Percentiles rank a stretch among this genome's conserved stretches.
Conservation (phyloP, 192 early-diverging fungal species). For the Umbelopsis ramanniana region DNA sequence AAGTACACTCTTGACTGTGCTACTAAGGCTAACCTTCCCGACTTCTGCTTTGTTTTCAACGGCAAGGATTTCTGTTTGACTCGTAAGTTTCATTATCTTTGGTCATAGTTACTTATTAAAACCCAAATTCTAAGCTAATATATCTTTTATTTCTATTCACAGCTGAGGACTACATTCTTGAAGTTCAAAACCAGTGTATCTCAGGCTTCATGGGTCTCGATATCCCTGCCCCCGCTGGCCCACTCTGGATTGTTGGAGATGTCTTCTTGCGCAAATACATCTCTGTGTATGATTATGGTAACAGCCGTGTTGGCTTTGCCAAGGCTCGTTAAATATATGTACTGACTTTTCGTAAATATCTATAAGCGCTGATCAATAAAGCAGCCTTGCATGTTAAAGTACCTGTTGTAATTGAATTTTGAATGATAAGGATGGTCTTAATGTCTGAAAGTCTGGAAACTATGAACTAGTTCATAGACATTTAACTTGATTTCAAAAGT, state of each 20-base stretch:
- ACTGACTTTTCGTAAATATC: not conserved
- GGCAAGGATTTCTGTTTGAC: slow-evolving; percentile 60
- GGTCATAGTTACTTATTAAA: not conserved
- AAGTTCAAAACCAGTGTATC: slow-evolving; percentile 71
- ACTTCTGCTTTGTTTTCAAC: slow-evolving; percentile 71
- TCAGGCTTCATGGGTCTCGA: slow-evolving; percentile 93
- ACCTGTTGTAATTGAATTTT: too few relatives aligned
- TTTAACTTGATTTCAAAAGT: too few relatives aligned
- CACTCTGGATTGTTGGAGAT: slow-evolving; percentile 62
- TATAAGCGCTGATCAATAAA: too few relatives aligned
- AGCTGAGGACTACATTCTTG: slow-evolving; percentile 68
- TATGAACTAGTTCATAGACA: too few relatives aligned
- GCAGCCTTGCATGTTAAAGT: too few relatives aligned
- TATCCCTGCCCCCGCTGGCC: slow-evolving; percentile 63
- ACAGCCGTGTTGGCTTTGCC: slow-evolving; percentile 74
- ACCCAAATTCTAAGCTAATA: not conserved
- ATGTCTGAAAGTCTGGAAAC: too few relatives aligned
- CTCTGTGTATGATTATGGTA: slow-evolving; percentile 70
- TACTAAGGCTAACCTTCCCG: slow-evolving; percentile 72
- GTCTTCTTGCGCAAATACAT: slow-evolving; percentile 87
- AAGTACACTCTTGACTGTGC: slow-evolving; percentile 74
- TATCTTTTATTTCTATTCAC: slow-evolving; percentile 23
- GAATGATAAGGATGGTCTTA: too few relatives aligned
- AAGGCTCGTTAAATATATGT: not conserved
- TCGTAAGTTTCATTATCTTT: slow-evolving; percentile 24